A percentile compares a stretch with the other conserved stretches of the same genome.
Evolutionary conservation across 495 filamentous ascomycete species (phyloP).

Genomic region (Lasiosphaeria ovina): DNA sequence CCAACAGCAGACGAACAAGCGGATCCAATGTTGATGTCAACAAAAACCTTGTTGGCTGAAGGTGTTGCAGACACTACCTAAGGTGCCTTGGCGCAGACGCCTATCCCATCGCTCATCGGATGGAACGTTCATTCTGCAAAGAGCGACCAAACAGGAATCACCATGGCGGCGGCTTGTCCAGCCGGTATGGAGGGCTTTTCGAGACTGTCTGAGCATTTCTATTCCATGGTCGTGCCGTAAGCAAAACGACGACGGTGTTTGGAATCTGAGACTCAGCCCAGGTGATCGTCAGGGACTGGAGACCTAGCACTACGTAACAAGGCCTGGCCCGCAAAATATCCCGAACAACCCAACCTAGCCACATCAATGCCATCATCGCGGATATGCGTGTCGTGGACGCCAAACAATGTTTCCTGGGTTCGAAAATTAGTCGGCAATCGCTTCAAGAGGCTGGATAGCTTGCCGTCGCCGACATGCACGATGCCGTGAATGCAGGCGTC

Average conservation of each 20-base stretch:
- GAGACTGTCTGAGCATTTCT: no score
- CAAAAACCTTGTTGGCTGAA: no score
- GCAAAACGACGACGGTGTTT: slow-evolving; percentile 10
- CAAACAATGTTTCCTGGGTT: background rate
- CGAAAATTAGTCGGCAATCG: background rate
- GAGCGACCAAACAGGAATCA: no score
- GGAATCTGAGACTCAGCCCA: slow-evolving; percentile 17
- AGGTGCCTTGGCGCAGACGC: no score
- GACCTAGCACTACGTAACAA: background rate
- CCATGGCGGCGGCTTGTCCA: no score
- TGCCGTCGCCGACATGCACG: slow-evolving; percentile 3
- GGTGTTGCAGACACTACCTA: no score
- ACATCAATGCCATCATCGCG: background rate
- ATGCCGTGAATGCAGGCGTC: background rate
- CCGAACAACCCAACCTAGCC: background rate
- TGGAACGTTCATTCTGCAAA: no score
- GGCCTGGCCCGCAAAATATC: background rate
- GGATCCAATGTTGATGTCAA: no score
- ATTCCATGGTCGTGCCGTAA: background rate
- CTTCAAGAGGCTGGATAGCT: background rate
- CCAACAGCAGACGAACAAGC: no score
- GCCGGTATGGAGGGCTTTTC: no score
- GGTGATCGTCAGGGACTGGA: background rate
- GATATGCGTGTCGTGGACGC: background rate
- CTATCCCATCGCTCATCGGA: no score